Evolutionary conservation across 306 rosid species (phyloP).

Genomic region (Pachyrhizus erosus): DNA sequence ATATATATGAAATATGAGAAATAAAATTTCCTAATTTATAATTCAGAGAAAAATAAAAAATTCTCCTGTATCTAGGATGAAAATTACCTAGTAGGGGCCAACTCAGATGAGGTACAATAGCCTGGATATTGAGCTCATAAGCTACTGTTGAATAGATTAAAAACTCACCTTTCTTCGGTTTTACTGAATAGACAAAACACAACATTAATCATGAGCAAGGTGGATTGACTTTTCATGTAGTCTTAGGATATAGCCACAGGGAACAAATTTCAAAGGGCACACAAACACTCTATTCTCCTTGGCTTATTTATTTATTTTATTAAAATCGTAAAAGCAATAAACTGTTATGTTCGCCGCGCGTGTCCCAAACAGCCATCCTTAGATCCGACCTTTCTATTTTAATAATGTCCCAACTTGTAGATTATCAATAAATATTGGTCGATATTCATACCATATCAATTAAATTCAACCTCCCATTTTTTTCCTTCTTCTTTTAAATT

Average conservation of each 20-base stretch:
- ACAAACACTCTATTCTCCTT: not conserved
- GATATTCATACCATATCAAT: not conserved
- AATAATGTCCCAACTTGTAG: not conserved
- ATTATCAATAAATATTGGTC: not conserved
- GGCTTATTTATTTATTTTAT: not conserved
- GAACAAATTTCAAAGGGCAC: not conserved
- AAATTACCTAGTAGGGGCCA: not conserved
- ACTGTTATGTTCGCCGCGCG: not conserved
- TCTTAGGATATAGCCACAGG: not conserved
- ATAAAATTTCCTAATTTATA: too few species aligned
- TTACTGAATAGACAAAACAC: conserved; percentile 18
- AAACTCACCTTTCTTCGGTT: not conserved
- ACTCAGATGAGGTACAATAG: not conserved
- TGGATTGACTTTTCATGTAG: not conserved
- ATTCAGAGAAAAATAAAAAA: too few species aligned
- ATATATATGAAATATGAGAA: too few species aligned
- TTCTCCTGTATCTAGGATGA: not conserved
- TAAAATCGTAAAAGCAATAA: not conserved
- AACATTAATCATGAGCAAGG: not conserved
- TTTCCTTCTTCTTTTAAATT: not conserved
- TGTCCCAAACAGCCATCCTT: too few species aligned
- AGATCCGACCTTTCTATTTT: too few species aligned
- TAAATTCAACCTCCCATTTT: not conserved
- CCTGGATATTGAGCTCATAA: not conserved
- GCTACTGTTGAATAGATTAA: not conserved